These are phyloP conservation scores for Syzygium syzygioides DNA, from an alignment of 441 rosid species.

Conservation along the genomic window DNA sequence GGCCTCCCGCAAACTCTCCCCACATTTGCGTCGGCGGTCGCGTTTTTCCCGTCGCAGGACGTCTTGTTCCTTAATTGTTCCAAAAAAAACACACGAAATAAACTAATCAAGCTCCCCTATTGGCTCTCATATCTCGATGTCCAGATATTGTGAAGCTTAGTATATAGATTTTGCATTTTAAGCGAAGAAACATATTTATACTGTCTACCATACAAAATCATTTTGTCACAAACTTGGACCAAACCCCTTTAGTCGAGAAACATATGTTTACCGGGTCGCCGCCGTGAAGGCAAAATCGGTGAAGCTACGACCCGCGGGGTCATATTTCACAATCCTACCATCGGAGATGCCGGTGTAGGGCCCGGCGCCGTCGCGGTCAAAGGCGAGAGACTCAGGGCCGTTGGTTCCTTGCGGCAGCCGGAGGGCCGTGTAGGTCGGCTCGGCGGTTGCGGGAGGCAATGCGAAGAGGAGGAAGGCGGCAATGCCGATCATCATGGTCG, in stretches of 20 bases:
- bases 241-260: not conserved
- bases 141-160: too few species aligned
- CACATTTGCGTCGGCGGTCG: not conserved
- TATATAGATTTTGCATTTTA: too few species aligned
- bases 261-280: not conserved
- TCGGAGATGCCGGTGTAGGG: slow-evolving; percentile 3
- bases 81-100: too few species aligned
- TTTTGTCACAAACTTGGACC: too few species aligned
- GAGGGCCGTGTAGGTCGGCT: not conserved
- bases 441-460: not conserved
- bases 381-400: not conserved
- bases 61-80: slow-evolving; percentile 10
- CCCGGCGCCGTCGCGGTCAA: not conserved
- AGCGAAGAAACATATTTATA: too few species aligned
- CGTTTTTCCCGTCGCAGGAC: slow-evolving; percentile 28
- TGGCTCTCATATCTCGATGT: too few species aligned
- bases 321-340: not conserved
- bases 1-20: slow-evolving; percentile 32
- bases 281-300: not conserved
- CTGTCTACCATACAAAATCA: too few species aligned
- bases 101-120: too few species aligned
- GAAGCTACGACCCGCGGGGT: not conserved
- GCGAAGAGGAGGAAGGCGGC: not conserved
- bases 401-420: not conserved
- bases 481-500: accelerated